Base-by-base conservation (phyloP, 148 eudicot genomes). In the Camellia japonica region DNA sequence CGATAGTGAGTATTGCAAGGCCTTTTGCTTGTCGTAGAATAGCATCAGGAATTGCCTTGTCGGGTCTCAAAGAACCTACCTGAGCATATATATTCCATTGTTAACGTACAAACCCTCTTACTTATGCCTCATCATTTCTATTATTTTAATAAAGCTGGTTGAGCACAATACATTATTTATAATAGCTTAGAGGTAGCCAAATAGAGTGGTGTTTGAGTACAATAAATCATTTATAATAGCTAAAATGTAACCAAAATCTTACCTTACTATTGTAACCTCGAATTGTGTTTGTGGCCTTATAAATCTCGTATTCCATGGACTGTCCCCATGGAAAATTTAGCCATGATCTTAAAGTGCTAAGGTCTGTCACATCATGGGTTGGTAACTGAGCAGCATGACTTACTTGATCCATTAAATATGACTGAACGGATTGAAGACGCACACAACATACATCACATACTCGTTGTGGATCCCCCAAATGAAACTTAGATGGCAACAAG, bases 391-490 rank as follows among this genome's bases (percentile, higher is more conserved):
- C 87, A 58, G 92, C 92, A 55, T 87, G 90, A 56, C 96, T 92
- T 8, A 90, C 90, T 80, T 80, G 85, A 80, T 90, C 83, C 90
- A 90, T 92, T 77, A 92, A 85, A 72, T 83, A 86, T 43, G 92
- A 86, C 85, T 89, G 90, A 19, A 86, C 87, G 64, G 91, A 84
- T 71, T 90, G 92, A 71, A 92, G 90, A 15, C 93, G 86, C 72
- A 90, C 90, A 78, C 85, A 92, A 75, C 95, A 92, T 16, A 90
- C 92, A 84, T 92, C 95, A 87, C 95, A 92, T 18, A 90, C 95
- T 63, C 93, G 81, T 77, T 90, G 85, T 18, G 93, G 88, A 58
- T 90, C 89, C 55, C 70, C 76, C 54, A 65, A 46, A 74, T 81
- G 84, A 47, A 89, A 92, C 68, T 83, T 92, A 42, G 77, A 65